Evolutionary conservation across 768 basidiomycete genomes (phyloP), one percentile per base, ranked within the genome.

Genomic region (Lactarius akahatsu): DNA sequence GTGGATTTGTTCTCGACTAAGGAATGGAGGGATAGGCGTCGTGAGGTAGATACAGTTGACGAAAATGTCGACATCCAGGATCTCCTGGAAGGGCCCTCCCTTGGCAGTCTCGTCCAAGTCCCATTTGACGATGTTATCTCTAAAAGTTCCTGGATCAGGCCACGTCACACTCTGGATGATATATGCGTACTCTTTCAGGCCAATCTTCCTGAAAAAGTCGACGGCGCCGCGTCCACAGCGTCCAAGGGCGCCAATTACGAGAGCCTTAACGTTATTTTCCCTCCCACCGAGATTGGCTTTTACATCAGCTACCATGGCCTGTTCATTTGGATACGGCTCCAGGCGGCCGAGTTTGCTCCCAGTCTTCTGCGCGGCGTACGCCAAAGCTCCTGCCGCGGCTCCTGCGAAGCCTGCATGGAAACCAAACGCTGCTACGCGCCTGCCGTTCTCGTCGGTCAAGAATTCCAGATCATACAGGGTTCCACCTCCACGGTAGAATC

Each of bases 401-500:
- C 97, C 97, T n/a, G 96, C 95, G 72, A 98, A 99, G 5, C 97
- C 97, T 15, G 97, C 97, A 76, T 98, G 92, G 80, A 90, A 99
- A 8, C 97, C 97, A 73, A 99, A 99, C 0, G 97, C 97, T 18
- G 97, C 96, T 41, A 99, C 95, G 55, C 97, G 90, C 34, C 96
- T 84, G 16, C 96, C 94, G 45, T 72, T 80, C 2, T 81, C 85
- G 74, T 98, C 94, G 69, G 86, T 90, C 69, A 98, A 82, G 79
- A 98, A 99, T 78, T 99, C 97, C 62, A 98, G 82, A 76, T 98
- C 97, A 78, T 98, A 98, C 28, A 98, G 80, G 15, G 86, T 89
- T 36, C 95, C 96, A 26, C 83, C 81, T 16, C 96, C 97, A 58
- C 82, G 82, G 75, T 85, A 79, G 81, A 98, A 99, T 26, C 97